These are phyloP conservation scores for Helichrysum umbraculigerum DNA, from an alignment of 129 eudicot genomes.

Conservation along the genomic window DNA sequence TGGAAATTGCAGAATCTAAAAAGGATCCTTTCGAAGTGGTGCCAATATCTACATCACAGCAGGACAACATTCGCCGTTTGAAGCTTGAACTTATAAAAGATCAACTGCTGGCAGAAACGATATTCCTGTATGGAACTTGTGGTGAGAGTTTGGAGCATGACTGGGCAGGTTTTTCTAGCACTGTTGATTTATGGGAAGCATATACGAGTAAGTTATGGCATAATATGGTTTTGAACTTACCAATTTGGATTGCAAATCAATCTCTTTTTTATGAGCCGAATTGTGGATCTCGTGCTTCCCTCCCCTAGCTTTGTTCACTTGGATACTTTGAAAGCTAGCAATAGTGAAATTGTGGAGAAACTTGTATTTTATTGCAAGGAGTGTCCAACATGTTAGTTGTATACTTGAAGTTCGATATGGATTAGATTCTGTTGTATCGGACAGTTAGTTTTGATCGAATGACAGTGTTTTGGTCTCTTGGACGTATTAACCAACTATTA, in stretches of 20 bases:
- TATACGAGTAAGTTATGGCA: slow-evolving; percentile 48
- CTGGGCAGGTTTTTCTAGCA: slow-evolving; percentile 51
- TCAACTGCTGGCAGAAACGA: slow-evolving; percentile 34
- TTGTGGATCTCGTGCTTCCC: neutral
- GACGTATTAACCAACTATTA: too few relatives aligned
- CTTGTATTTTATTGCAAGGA: neutral
- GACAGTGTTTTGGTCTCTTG: too few relatives aligned
- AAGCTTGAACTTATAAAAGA: slow-evolving; percentile 57
- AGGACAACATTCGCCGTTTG: slow-evolving; percentile 32
- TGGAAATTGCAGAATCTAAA: slow-evolving; percentile 30
- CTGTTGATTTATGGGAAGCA: slow-evolving; percentile 62
- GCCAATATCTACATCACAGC: slow-evolving; percentile 42
- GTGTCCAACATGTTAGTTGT: too few relatives aligned
- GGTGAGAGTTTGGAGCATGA: slow-evolving; percentile 32
- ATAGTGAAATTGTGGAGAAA: neutral
- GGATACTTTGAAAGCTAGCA: neutral
- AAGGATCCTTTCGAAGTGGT: slow-evolving; percentile 15
- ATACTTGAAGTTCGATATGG: too few relatives aligned
- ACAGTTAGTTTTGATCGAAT: too few relatives aligned
- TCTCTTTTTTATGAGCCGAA: slow-evolving; percentile 45
- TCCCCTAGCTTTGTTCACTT: neutral
- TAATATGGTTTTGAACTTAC: slow-evolving; percentile 50
- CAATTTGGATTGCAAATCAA: slow-evolving; percentile 59
- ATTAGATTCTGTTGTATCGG: too few relatives aligned
- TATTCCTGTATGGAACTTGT: slow-evolving; percentile 13